These are phyloP conservation scores for Phytophthora kernoviae DNA, from an alignment of 352 stramenopile genomes.

Conservation along the genomic window DNA sequence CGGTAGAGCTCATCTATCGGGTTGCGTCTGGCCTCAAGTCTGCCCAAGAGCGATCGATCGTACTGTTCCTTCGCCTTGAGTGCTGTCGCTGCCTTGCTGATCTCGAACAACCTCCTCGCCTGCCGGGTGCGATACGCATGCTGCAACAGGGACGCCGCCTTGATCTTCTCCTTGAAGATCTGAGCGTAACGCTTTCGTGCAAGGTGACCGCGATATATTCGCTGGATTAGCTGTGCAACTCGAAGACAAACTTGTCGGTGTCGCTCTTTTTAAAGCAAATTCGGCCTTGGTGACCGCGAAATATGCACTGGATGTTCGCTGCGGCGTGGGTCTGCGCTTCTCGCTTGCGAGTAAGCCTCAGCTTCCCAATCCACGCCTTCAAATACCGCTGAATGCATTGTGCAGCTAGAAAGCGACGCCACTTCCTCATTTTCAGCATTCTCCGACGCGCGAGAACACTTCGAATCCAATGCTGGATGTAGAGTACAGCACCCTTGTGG, in stretches of 20 bases:
- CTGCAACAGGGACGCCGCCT: conserved; percentile 48
- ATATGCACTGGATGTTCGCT: conserved; percentile 48
- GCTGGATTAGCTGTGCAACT: conserved; percentile 41
- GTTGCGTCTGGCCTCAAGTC: conserved; percentile 58
- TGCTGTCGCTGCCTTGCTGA: conserved; percentile 50
- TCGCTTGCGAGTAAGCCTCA: conserved; percentile 38
- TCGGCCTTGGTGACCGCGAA: conserved; percentile 45
- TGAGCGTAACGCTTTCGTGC: conserved; percentile 35
- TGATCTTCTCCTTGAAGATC: conserved; percentile 34
- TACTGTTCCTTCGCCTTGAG: conserved; percentile 66
- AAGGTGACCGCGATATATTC: conserved; percentile 31
- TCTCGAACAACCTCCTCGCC: conserved; percentile 55
- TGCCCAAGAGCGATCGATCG: conserved; percentile 53
- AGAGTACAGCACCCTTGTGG: conserved; percentile 42
- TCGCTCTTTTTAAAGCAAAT: conserved; percentile 31
- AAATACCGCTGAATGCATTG: conserved; percentile 60
- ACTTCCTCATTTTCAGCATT: conserved; percentile 50
- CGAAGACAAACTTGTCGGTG: conserved; percentile 35
- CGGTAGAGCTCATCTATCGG: conserved; percentile 71
- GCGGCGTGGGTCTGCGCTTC: conserved; percentile 44
- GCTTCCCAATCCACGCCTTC: conserved; percentile 47
- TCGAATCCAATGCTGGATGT: conserved; percentile 58
- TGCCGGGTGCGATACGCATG: conserved; percentile 52
- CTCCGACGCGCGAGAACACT: conserved; percentile 40
- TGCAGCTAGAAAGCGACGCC: conserved; percentile 46